Evolutionary conservation across 1,284 basidiomycete species (phyloP), one percentile per base, ranked within the genome.

Genomic region (Takashimella koratensis): DNA sequence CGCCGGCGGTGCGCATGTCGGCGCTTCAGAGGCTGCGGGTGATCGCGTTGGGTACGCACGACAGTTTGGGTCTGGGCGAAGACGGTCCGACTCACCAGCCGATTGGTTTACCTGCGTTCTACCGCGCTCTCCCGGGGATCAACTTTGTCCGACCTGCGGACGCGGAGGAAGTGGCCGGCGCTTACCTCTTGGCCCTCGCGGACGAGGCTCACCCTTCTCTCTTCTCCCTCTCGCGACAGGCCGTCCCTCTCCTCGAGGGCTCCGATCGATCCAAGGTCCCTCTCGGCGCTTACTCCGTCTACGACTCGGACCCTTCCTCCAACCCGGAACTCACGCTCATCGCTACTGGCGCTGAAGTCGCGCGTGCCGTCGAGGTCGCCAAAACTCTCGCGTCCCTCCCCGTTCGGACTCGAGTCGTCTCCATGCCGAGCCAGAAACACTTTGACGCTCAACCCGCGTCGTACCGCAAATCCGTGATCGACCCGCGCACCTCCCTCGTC

Each of bases 11-110:
- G 1, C 71, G 72, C 22, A 72, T 74, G 72, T 53, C 68, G 2
- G 69, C 70, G 8, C 56, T 74, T 4, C 68, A 70, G 51, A 63
- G 65, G 4, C 64, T 74, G 5, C 64, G 72, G 23, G 64, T 71
- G 53, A 71, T 74, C 57, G 67, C 63, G 41, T 66, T 74, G 30
- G 70, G 66, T 8, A 72, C 72, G 0, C 72, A 72, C 55, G 71
- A 74, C 52, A 61, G 63, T 21, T 67, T 74, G 45, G 71, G 71
- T 42, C 65, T 71, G 25, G 71, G 71, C 45, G 72, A 74, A 57
- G 72, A 74, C 49, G 72, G 65, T 25, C 70, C 70, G 1, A 73
- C 69, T 2, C 70, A 73, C 52, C 72, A 72, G 50, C 70, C 72
- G 1, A 62, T 73, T 47, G 70, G 63, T 5, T 60, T 72, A 19